Evolutionary conservation across 2,329 filamentous ascomycete species (phyloP).

Genomic region (Penicillium vulpinum): DNA sequence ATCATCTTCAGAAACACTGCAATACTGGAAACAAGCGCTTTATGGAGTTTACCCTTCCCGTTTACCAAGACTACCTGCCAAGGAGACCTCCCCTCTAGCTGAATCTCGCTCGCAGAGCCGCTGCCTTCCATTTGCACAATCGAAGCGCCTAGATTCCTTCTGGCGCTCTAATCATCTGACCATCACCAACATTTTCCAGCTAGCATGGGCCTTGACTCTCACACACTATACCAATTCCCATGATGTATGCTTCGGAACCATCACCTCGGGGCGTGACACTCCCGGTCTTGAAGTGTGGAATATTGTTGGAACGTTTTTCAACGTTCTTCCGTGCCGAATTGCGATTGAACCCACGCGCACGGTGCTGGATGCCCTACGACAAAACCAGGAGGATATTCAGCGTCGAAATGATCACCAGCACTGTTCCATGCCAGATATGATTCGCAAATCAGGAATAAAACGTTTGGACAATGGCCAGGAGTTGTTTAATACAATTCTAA

Average conservation of each 20-base stretch:
- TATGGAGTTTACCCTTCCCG: background rate
- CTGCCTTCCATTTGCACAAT: background rate
- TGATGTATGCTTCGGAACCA: slow-evolving; percentile 10
- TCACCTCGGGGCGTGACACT: slow-evolving; percentile 8
- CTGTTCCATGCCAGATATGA: background rate
- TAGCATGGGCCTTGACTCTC: slow-evolving; percentile 11
- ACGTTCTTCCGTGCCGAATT: background rate
- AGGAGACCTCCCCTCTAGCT: background rate
- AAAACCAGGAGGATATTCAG: background rate
- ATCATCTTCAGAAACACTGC: background rate
- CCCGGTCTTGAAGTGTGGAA: background rate
- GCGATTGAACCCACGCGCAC: background rate
- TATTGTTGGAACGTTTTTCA: background rate
- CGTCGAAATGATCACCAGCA: background rate
- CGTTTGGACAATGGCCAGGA: background rate
- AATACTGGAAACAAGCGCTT: slow-evolving; percentile 6
- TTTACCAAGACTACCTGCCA: background rate
- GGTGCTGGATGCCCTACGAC: background rate
- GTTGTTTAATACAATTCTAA: background rate
- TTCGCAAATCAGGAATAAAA: background rate
- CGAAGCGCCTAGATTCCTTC: background rate
- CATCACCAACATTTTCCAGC: slow-evolving; percentile 6
- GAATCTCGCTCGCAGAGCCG: background rate
- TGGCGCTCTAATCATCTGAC: background rate
- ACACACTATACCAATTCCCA: background rate